These are phyloP conservation scores for Sinapis alba DNA, from an alignment of 441 rosid genomes.

Conservation along the genomic window DNA sequence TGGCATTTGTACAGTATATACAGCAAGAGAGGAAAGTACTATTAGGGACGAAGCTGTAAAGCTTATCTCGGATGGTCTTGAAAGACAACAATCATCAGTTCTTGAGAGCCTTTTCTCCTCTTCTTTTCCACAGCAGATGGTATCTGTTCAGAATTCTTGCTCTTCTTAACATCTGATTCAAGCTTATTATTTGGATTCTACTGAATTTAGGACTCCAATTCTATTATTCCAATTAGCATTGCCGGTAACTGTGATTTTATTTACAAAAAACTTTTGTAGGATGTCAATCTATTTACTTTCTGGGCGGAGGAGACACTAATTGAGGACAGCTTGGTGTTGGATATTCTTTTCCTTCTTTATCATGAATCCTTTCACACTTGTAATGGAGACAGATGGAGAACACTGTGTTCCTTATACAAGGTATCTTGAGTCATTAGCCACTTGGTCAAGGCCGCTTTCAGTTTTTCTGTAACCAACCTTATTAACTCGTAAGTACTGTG, in stretches of 20 bases:
- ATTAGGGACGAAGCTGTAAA: constrained; percentile 56
- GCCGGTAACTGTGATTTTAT: constrained; percentile 13
- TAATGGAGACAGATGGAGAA: constrained; percentile 82
- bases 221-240: constrained; percentile 2
- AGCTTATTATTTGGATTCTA: constrained; percentile 1
- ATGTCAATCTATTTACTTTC: constrained; percentile 78
- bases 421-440: constrained; percentile 47
- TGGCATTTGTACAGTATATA: constrained; percentile 57
- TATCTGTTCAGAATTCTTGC: constrained; percentile 37
- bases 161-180: not conserved
- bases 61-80: constrained; percentile 88
- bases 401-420: constrained; percentile 73
- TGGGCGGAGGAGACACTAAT: constrained; percentile 97
- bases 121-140: constrained; percentile 74
- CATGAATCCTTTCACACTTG: constrained; percentile 84
- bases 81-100: constrained; percentile 60
- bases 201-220: not conserved
- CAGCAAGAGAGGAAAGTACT: constrained; percentile 48
- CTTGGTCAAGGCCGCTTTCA: constrained; percentile 22
- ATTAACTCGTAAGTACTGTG: constrained; percentile 38
- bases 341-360: constrained; percentile 80
- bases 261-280: constrained; percentile 44
- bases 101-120: constrained; percentile 64
- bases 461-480: constrained; percentile 23
- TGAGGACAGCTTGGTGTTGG: constrained; percentile 86